Base-by-base conservation (phyloP, 2,329 filamentous ascomycete species). In the Aspergillus hortae region DNA sequence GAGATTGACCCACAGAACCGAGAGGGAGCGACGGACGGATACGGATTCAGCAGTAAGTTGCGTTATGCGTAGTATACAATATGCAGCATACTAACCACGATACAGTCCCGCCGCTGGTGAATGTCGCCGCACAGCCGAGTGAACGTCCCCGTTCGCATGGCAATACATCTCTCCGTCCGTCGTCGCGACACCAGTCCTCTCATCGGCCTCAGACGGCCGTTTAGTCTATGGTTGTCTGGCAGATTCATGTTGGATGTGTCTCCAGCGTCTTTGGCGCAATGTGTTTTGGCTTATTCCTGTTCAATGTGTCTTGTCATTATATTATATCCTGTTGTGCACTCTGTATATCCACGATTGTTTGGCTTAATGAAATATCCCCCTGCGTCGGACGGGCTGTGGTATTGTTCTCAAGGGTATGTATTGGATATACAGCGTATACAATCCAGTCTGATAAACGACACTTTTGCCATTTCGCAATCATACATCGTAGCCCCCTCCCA, bases 1-100 rank as follows among this genome's bases (percentile, higher is more conserved):
- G 76, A 79, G 56, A 75, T 78, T 46, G 68, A 77, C 56, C 73
- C 74, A 12, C 66, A 69, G 25, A 67, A 76, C 57, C 57, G 51
- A 15, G 58, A 70, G 35, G 76, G 73, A 5, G 63, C 62, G 48
- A 76, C 76, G 14, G 68, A 76, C 53, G 75, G 76, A 19, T 78
- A 78, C 62, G 76, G 74, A 46, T 74, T 78, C 50, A 75, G 70
- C 57, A 75, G 74, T 77, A 69, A 68, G 74, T 71, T 46, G 5
- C 17, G 9, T 44, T 14, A 19, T 36, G 21, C 35, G 23, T 23
- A 23, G 23, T 23, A 4, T 7, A 9, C 7, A 30, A 2, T 10
- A 30, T 30, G 7, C 7, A 30, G 7, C 7, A 30, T 10, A 30
- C 27, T 30, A 11, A 30, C 10, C 27, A 11, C 3, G 7, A 6